phyloP scores from a whole-genome alignment of 371 early-diverging fungal genomes.

The Mucor mucedo region DNA sequence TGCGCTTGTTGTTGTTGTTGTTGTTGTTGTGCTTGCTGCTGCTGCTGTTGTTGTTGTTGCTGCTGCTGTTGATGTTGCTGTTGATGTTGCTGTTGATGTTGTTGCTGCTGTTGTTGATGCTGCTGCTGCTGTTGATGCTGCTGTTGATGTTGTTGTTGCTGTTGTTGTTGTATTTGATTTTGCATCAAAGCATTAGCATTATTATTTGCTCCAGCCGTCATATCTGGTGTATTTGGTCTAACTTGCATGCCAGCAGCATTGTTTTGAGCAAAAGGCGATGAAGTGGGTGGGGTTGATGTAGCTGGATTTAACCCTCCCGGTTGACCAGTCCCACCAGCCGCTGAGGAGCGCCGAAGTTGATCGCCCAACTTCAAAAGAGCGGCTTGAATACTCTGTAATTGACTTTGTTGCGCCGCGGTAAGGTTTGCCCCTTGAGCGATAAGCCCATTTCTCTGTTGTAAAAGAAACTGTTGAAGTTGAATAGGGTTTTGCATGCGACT shows the following conservation, averaged over 20 bases:
- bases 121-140: no score
- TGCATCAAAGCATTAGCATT: constrained; percentile 13
- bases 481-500: constrained; percentile 29
- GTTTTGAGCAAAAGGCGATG: constrained; percentile 8
- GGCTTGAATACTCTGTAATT: constrained; percentile 28
- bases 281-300: constrained; percentile 7
- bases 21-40: constrained; percentile 25
- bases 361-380: constrained; percentile 26
- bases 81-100: no score
- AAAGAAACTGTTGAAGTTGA: constrained; percentile 31
- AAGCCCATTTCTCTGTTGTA: constrained; percentile 28
- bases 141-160: no score
- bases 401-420: constrained; percentile 24
- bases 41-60: constrained; percentile 21
- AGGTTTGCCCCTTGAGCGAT: constrained; percentile 24
- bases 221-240: constrained; percentile 12
- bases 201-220: constrained; percentile 1
- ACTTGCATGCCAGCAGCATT: constrained; percentile 12
- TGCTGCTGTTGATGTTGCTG: constrained; percentile 27
- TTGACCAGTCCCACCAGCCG: neutral
- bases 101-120: no score
- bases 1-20: constrained; percentile 25
- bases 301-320: constrained; percentile 7
- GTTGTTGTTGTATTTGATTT: constrained; percentile 10
- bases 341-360: constrained; percentile 25